Base-by-base conservation (phyloP, 2,329 filamentous ascomycete species). In the Botrytis pseudocinerea region DNA sequence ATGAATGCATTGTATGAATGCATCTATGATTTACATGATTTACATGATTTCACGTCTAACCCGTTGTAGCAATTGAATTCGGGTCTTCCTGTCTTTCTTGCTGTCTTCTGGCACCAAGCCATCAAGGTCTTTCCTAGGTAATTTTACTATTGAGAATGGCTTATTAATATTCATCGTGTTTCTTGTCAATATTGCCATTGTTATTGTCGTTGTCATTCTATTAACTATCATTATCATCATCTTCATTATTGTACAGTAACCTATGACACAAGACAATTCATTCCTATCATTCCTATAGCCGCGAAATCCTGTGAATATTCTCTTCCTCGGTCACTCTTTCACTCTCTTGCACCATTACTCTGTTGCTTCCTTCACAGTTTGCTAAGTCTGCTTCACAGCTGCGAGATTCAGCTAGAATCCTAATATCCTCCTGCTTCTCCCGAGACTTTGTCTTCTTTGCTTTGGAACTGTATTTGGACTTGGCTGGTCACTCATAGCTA, bases 211-310 rank as follows among this genome's bases (percentile, higher is more conserved):
- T 16, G 12, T 61, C 16, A n/a, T 61, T 40, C 2, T 25, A 16
- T 38, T 1, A 38, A 38, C 38, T n/a, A 61, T 54, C 25, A 54
- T n/a, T 14, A 54, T 54, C 25, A n/a, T 16, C 12, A 16, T 51
- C 48, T 28, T 54, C 25, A 38, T 59, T 10, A 32, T 20, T 59
- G 8, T 22, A 59, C 8, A 59, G 28, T 22, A n/a, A n/a, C 48
- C 48, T 51, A 35, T 59, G 51, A 28, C 51, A 59, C 28, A 9
- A 35, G 28, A 59, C 2, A 32, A 20, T 59, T 59, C 54, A 59
- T 59, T 59, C 54, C n/a, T 61, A n/a, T 59, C 54, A 59, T 59
- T 59, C 54, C n/a, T 61, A n/a, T 16, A 40, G 35, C 35, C 59
- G 22, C 35, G 22, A 40, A 40, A n/a, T 9, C 20, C 59, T 61